phyloP scores from a whole-genome alignment of 495 filamentous ascomycete species.

The Glonium stellatum region DNA sequence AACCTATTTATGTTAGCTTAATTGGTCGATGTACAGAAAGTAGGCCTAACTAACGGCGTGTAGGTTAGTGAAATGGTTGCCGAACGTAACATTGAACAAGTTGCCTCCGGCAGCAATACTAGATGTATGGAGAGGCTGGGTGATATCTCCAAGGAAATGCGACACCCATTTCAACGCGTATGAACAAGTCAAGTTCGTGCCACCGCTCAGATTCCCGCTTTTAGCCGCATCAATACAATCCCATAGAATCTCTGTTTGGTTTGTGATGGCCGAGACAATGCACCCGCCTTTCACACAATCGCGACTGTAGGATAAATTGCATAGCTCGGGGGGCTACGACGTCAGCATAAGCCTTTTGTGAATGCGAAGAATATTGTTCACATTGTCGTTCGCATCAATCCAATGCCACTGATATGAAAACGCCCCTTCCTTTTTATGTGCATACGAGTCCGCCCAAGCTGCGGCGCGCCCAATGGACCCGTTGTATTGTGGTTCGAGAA shows the following conservation, averaged over 20 bases:
- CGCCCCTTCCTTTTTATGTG: constrained; percentile 21
- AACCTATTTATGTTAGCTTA: constrained; percentile 20
- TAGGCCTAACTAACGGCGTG: constrained; percentile 15
- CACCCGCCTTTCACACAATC: constrained; percentile 29
- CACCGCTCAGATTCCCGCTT: constrained; percentile 7
- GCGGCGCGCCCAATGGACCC: constrained; percentile 31
- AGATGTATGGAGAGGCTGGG: constrained; percentile 33
- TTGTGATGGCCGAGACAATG: constrained; percentile 30
- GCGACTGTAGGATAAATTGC: constrained; percentile 25
- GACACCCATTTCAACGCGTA: constrained; percentile 27
- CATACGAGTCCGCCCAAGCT: constrained; percentile 31
- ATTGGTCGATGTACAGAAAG: background rate
- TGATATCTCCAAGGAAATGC: constrained; percentile 27
- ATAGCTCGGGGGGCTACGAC: constrained; percentile 20
- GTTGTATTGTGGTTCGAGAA: constrained; percentile 33
- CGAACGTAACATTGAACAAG: constrained; percentile 28
- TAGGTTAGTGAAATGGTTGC: constrained; percentile 13
- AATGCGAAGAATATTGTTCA: background rate
- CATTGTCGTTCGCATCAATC: constrained; percentile 18
- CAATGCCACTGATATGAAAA: constrained; percentile 27
- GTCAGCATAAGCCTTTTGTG: constrained; percentile 2
- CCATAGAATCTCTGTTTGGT: constrained; percentile 29
- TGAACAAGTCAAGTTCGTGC: constrained; percentile 29
- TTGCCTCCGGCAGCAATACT: constrained; percentile 29
- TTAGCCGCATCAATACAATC: constrained; percentile 29